Evolutionary conservation across 2,329 filamentous ascomycete genomes (phyloP), one percentile per base, ranked within the genome.

Genomic region (Aureobasidium musti): DNA sequence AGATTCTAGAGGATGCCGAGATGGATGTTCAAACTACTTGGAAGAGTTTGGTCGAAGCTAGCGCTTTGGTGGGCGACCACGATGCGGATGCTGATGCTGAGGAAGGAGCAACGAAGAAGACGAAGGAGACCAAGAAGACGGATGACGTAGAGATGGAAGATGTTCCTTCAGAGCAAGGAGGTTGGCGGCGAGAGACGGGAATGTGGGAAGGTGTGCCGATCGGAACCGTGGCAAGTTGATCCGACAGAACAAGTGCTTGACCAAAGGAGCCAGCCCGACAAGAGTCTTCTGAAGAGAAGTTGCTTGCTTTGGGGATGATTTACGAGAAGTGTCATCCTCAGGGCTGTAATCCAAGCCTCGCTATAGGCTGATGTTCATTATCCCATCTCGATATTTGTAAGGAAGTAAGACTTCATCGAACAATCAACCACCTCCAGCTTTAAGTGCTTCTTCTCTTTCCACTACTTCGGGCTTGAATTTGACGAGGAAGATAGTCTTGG

Each of bases 401-500:
- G 7, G 50, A 45, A 41, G 17, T 1, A 26, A 41, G 17, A 43
- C 19, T 3, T 19, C 14, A 13, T 21, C 17, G 23, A 11, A 28
- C 2, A 17, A 41, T 70, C 71, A 73, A 47, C 73, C 71, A 65
- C 73, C 73, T 41, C 72, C 71, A 53, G 73, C 72, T 65, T 77
- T 77, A 50, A 77, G 70, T 33, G 73, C 74, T 68, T 89, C 89
- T 83, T 99, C 95, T 76, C 95, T 83, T 82, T 98, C 94, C 77
- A 98, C 82, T 49, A 98, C 94, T 77, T 92, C 91, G n/a, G 88
- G 84, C 70, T 91, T 88, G 76, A 99, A 99, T 79, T 94, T 92
- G 74, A 99, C 88, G 77, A 99, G 78, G 76, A 97, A 99, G 37
- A 99, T 93, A 50, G 95, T 99, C 82, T 95, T 91, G 39, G 91